Percentiles rank a stretch among this genome's conserved stretches.
phyloP scores from a whole-genome alignment of 345 rosid species.

The Theobroma cacao region DNA sequence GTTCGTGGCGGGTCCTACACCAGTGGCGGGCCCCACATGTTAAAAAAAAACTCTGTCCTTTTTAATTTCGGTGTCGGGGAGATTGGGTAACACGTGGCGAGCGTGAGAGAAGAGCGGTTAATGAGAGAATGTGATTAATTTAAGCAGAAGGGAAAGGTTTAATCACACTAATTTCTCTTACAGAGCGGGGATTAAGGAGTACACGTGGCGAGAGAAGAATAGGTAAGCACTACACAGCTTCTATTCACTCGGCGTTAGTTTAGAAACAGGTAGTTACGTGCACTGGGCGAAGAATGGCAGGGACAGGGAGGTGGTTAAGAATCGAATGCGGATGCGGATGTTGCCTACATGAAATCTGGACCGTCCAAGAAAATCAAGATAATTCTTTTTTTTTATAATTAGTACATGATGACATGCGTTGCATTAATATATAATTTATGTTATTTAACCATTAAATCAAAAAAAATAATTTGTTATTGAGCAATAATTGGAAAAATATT shows the following conservation, averaged over 20 bases:
- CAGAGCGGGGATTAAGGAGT: background rate
- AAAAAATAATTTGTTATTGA: too few species aligned
- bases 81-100: constrained; percentile 14
- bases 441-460: background rate
- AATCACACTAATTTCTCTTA: background rate
- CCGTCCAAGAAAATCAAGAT: background rate
- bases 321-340: background rate
- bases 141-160: background rate
- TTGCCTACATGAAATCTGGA: background rate
- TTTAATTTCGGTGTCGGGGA: too few species aligned
- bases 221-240: background rate
- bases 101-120: background rate
- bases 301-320: background rate
- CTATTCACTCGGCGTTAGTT: constrained; percentile 15
- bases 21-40: constrained; percentile 23
- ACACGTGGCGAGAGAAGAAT: constrained; percentile 10
- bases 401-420: background rate
- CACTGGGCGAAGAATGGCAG: background rate
- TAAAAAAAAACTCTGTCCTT: background rate
- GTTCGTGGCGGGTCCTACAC: constrained; percentile 3
- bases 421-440: background rate
- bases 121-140: background rate
- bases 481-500: too few species aligned
- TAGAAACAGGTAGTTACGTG: constrained; percentile 6
- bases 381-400: background rate